A percentile compares a stretch with the other conserved stretches of the same genome.
These are phyloP conservation scores for Acacia confusa DNA, from an alignment of 306 rosid species.

Conservation along the genomic window DNA sequence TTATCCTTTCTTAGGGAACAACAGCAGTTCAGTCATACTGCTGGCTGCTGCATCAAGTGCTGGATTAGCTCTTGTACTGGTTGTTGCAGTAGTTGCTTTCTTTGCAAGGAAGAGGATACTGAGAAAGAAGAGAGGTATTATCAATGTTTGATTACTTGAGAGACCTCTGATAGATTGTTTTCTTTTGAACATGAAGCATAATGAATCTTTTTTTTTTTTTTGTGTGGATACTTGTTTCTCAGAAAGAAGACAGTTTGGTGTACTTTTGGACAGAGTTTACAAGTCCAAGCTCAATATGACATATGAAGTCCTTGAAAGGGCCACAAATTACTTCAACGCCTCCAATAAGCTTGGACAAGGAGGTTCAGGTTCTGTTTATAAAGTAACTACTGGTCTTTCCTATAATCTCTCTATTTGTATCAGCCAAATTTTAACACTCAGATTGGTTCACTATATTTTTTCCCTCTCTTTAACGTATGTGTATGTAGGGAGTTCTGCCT, in stretches of 20 bases:
- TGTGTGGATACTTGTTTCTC: background rate
- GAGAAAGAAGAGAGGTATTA: slow-evolving; percentile 52
- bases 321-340: slow-evolving; percentile 59
- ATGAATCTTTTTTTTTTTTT: background rate
- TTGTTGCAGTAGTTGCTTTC: slow-evolving; percentile 43
- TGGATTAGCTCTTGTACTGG: slow-evolving; percentile 49
- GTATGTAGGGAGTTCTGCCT: slow-evolving; percentile 58
- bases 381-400: slow-evolving; percentile 35
- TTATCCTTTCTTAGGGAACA: slow-evolving; percentile 37
- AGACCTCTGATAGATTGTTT: background rate
- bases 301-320: slow-evolving; percentile 71
- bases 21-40: slow-evolving; percentile 32
- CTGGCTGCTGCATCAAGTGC: slow-evolving; percentile 44
- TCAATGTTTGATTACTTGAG: slow-evolving; percentile 2
- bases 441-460: background rate
- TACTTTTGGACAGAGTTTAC: slow-evolving; percentile 46
- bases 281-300: slow-evolving; percentile 59
- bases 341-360: slow-evolving; percentile 79
- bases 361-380: slow-evolving; percentile 81
- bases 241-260: slow-evolving; percentile 65
- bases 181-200: background rate
- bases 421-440: background rate
- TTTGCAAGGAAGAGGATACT: slow-evolving; percentile 44
- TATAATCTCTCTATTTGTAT: background rate
- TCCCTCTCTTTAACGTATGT: background rate